Evolutionary conservation across 495 filamentous ascomycete species (phyloP).

Genomic region (Penicillium paxilli): DNA sequence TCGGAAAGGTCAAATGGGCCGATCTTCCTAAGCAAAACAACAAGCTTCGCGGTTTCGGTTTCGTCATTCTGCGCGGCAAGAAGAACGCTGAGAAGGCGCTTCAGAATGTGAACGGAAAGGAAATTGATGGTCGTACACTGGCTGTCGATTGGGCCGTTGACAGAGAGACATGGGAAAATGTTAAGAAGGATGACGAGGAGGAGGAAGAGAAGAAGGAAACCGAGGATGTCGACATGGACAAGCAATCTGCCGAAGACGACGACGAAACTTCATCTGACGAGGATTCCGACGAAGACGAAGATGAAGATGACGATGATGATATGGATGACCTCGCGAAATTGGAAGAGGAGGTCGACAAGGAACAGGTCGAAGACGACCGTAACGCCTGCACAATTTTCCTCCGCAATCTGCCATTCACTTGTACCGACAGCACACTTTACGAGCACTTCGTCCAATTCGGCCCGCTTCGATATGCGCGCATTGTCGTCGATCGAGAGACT

Average conservation of each 20-base stretch:
- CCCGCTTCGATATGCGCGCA: constrained; percentile 77
- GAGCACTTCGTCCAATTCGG: constrained; percentile 86
- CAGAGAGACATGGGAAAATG: constrained; percentile 77
- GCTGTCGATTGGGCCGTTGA: constrained; percentile 98
- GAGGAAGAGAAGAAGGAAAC: constrained; percentile 30
- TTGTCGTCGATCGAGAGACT: constrained; percentile 82
- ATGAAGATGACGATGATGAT: constrained; percentile 32
- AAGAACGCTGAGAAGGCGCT: constrained; percentile 93
- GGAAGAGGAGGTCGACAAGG: constrained; percentile 51
- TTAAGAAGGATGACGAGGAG: constrained; percentile 43
- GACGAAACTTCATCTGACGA: constrained; percentile 24
- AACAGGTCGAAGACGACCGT: constrained; percentile 51
- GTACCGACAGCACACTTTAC: constrained; percentile 74
- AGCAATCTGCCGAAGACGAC: constrained; percentile 31
- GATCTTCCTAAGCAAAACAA: constrained; percentile 75
- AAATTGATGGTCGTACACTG: constrained; percentile 79
- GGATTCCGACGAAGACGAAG: constrained; percentile 31
- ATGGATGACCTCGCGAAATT: constrained; percentile 42
- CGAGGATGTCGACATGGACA: constrained; percentile 16
- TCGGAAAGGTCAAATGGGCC: constrained; percentile 83
- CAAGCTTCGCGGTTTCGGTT: constrained; percentile 84
- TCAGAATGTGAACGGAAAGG: constrained; percentile 80
- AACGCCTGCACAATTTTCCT: constrained; percentile 82
- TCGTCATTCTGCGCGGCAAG: constrained; percentile 81
- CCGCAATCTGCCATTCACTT: constrained; percentile 89